Evolutionary conservation across 352 stramenopile genomes (phyloP), one percentile per base, ranked within the genome.

Genomic region (Globisporangium nunn): DNA sequence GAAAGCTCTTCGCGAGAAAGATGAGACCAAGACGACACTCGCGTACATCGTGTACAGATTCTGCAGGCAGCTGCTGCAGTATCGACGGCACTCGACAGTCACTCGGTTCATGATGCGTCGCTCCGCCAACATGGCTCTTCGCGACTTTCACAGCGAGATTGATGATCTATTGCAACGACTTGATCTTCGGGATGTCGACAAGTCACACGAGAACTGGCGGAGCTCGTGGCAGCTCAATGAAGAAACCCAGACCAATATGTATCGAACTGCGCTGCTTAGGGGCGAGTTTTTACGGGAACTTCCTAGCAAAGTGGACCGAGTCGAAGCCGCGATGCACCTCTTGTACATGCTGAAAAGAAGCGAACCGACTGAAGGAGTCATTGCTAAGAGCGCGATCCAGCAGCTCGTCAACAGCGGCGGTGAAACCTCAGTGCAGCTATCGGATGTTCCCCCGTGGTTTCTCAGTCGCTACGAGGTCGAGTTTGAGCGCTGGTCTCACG

Each of bases 71-170:
- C 2, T 58, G 11, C 14, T 58, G 31, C 30, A 50, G 23, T 44
- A 30, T 2, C 43, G 23, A 7, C 7, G 31, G 1, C 46, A 44
- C 33, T 15, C 30, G 6, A 41, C 29, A 8, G 15, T 58, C 2
- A 17, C 53, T 23, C 53, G 53, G 7, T 58, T 58, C 30, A 43
- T 58, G 4, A 28, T 10, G 28, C 31, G 17, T 3, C 14, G 5
- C n/a, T 8, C 43, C 2, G 23, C 2, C 29, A 52, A 33, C 33
- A 3, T 2, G 29, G 46, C 35, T 30, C 30, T 58, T 4, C 44
- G 53, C 10, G 43, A 51, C 29, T 44, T 58, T 3, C 31, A 58
- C 23, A 44, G 48, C 14, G 53, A 51, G 44, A 58, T 58, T 43
- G 53, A 58, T 30, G 18, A 18, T 39, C 44, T 58, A 3, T 17